Evolutionary conservation across 2,329 filamentous ascomycete genomes (phyloP).

Genomic region (Talaromyces sp.): DNA sequence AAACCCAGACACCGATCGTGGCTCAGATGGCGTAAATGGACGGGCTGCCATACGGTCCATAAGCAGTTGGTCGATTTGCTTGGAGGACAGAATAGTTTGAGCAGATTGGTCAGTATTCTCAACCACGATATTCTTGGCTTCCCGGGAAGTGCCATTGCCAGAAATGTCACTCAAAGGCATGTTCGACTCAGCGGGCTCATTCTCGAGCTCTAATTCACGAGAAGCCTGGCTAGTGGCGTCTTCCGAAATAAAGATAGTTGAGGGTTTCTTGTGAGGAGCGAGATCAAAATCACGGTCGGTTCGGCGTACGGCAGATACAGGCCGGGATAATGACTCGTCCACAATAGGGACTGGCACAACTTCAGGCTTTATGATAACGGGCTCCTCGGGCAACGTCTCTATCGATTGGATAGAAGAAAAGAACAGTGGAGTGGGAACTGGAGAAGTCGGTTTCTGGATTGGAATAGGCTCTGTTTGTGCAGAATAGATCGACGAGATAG

Average conservation of each 20-base stretch:
- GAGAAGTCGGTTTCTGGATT: slow-evolving; percentile 16
- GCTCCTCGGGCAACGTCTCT: slow-evolving; percentile 42
- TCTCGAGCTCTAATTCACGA: slow-evolving; percentile 29
- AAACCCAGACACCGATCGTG: slow-evolving; percentile 24
- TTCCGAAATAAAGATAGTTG: slow-evolving; percentile 54
- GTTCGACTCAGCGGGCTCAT: slow-evolving; percentile 27
- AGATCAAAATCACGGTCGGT: not conserved
- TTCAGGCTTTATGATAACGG: slow-evolving; percentile 24
- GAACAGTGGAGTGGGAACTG: slow-evolving; percentile 27
- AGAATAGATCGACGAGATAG: slow-evolving; percentile 25
- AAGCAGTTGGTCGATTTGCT: slow-evolving; percentile 73
- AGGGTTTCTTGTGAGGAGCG: slow-evolving; percentile 15
- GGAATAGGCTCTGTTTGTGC: slow-evolving; percentile 31
- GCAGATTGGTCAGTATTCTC: slow-evolving; percentile 65
- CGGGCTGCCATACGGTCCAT: slow-evolving; percentile 46
- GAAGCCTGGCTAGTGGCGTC: slow-evolving; percentile 59
- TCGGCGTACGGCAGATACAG: slow-evolving; percentile 16
- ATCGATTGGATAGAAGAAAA: slow-evolving; percentile 42
- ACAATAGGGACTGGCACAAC: slow-evolving; percentile 19
- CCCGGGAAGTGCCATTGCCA: slow-evolving; percentile 46
- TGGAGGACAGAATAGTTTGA: slow-evolving; percentile 79
- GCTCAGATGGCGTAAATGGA: slow-evolving; percentile 30
- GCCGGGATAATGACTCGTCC: slow-evolving; percentile 18
- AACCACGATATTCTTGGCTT: slow-evolving; percentile 25
- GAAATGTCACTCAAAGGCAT: slow-evolving; percentile 60